These are phyloP conservation scores for Friedmanniomyces simplex DNA, from an alignment of 495 filamentous ascomycete genomes.

Conservation along the genomic window DNA sequence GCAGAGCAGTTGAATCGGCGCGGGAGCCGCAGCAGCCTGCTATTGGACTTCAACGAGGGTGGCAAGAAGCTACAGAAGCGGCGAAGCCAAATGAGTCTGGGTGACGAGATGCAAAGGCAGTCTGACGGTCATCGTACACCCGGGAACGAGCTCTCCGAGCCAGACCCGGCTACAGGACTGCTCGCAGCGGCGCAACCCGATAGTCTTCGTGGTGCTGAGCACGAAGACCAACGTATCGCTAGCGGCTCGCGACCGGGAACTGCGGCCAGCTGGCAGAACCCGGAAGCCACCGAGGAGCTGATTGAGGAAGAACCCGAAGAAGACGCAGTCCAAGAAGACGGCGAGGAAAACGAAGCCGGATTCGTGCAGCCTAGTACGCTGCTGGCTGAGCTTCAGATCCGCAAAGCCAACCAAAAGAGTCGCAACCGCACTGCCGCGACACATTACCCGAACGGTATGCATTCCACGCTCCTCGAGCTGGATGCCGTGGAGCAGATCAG, in stretches of 20 bases:
- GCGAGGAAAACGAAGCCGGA: slow-evolving; percentile 28
- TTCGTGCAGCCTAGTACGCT: slow-evolving; percentile 78
- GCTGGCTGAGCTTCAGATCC: slow-evolving; percentile 79
- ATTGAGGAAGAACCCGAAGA: slow-evolving; percentile 35
- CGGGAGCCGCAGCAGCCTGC: slow-evolving; percentile 13
- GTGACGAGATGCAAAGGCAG: too few relatives aligned
- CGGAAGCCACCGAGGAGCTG: slow-evolving; percentile 30
- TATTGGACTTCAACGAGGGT: slow-evolving; percentile 14
- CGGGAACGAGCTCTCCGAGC: slow-evolving; percentile 1
- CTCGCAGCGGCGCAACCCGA: slow-evolving; percentile 2
- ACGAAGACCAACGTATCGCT: too few relatives aligned
- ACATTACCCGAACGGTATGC: slow-evolving; percentile 64
- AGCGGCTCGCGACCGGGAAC: slow-evolving; percentile 1
- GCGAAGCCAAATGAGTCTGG: slow-evolving; percentile 23
- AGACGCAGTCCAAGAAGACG: slow-evolving; percentile 24
- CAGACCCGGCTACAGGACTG: slow-evolving; percentile 2
- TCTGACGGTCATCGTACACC: slow-evolving; percentile 18
- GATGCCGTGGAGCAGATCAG: slow-evolving; percentile 86
- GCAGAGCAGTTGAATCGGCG: slow-evolving; percentile 26
- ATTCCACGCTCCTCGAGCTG: slow-evolving; percentile 79
- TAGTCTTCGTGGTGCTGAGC: neutral
- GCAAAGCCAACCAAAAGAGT: slow-evolving; percentile 72
- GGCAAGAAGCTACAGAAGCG: slow-evolving; percentile 28
- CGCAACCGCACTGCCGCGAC: slow-evolving; percentile 59
- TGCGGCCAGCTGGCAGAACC: slow-evolving; percentile 25